Evolutionary conservation across 495 filamentous ascomycete species (phyloP).

Genomic region (Chaetomium tenue): DNA sequence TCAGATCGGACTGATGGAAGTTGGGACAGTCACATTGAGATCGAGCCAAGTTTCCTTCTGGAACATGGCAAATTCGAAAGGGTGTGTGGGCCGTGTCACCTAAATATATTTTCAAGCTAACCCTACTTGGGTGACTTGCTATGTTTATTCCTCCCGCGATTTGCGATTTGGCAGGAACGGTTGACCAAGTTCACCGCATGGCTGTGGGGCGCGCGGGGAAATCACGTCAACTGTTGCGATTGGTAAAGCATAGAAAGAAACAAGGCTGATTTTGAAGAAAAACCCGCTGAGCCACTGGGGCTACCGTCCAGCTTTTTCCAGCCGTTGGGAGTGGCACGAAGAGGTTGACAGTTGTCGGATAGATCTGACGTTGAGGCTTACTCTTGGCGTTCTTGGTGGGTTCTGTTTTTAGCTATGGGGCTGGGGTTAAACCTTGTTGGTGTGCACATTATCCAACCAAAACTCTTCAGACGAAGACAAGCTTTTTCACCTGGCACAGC

Average conservation of each 20-base stretch:
- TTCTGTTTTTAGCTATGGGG: slow-evolving; percentile 12
- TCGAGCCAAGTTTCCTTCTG: background rate
- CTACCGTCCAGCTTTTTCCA: background rate
- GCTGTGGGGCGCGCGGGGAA: background rate
- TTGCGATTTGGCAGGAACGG: too few relatives aligned
- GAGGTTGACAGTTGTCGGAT: background rate
- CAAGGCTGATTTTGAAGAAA: background rate
- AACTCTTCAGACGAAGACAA: background rate
- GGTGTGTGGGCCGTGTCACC: background rate
- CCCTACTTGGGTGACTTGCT: background rate
- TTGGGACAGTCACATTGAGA: background rate
- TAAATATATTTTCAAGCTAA: background rate
- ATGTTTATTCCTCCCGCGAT: background rate
- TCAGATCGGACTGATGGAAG: background rate
- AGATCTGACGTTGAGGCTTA: background rate
- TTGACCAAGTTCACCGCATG: background rate
- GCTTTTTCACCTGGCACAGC: slow-evolving; percentile 7
- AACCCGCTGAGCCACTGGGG: background rate
- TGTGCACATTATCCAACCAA: background rate
- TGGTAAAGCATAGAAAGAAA: background rate
- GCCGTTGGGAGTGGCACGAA: background rate
- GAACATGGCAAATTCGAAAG: background rate
- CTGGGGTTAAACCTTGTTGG: background rate
- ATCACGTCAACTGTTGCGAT: background rate
- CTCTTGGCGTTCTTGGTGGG: background rate